These are phyloP conservation scores for Crithidia acanthocephali DNA, from an alignment of 208 protist genomes.

Conservation along the genomic window DNA sequence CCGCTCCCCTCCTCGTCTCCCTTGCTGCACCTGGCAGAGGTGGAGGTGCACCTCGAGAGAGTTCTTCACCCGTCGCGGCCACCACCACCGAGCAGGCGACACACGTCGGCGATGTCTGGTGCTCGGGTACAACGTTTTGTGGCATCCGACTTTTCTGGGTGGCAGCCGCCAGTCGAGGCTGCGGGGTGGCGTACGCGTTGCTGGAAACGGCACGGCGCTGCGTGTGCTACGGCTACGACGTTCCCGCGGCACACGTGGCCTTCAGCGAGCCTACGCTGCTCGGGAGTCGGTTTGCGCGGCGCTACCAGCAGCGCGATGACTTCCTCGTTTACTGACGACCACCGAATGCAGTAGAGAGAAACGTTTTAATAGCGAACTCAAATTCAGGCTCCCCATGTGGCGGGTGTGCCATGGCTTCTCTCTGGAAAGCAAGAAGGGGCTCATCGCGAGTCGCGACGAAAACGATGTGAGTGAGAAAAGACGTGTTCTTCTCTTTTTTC, in stretches of 20 bases:
- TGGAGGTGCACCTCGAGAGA: no score
- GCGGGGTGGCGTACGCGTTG: conserved; percentile 42
- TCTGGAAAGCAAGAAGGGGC: not conserved
- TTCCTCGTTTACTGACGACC: conserved; percentile 34
- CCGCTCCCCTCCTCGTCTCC: not conserved
- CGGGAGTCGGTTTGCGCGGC: conserved; percentile 49
- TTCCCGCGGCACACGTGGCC: conserved; percentile 49
- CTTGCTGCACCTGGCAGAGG: not conserved
- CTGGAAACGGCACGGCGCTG: conserved; percentile 38
- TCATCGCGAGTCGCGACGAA: no score
- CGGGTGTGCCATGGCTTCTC: no score
- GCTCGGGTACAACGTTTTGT: conserved; percentile 48
- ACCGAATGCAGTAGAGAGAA: not conserved
- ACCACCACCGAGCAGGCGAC: not conserved
- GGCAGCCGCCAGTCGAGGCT: conserved; percentile 24
- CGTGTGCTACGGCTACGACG: conserved; percentile 61
- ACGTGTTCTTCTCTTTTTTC: no score
- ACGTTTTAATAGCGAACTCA: not conserved
- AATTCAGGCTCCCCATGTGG: not conserved
- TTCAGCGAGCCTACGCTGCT: conserved; percentile 67
- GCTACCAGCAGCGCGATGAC: conserved; percentile 47
- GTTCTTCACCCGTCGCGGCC: not conserved
- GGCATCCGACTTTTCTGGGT: conserved; percentile 73
- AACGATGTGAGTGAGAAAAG: no score
- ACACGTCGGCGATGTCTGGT: conserved; percentile 40